phyloP scores from a whole-genome alignment of 768 basidiomycete species.

The Tubosaeta sp. region DNA sequence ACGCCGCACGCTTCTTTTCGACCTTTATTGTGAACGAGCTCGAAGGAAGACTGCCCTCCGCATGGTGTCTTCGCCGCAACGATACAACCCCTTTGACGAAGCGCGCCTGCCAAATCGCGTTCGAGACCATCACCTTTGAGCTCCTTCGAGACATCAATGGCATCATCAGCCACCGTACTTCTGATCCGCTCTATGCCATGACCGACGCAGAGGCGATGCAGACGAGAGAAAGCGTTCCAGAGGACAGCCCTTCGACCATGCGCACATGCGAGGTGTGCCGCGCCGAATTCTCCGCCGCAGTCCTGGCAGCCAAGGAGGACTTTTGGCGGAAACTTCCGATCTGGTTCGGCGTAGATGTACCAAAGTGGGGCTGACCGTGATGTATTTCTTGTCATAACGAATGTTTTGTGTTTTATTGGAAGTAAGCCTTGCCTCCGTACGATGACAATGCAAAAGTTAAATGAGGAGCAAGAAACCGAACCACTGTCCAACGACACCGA shows the following conservation, averaged over 20 bases:
- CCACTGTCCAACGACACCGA: not conserved
- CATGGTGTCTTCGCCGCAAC: constrained; percentile 46
- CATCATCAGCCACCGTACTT: constrained; percentile 57
- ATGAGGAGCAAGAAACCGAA: constrained; percentile 1
- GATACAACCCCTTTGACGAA: constrained; percentile 42
- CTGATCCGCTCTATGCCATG: constrained; percentile 69
- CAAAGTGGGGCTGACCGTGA: constrained; percentile 32
- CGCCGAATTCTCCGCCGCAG: constrained; percentile 55
- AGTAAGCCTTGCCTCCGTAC: too few relatives aligned
- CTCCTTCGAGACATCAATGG: constrained; percentile 72
- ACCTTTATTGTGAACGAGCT: constrained; percentile 73
- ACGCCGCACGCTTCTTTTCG: constrained; percentile 68
- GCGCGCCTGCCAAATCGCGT: constrained; percentile 64
- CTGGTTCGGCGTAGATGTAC: constrained; percentile 60
- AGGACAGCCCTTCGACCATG: constrained; percentile 40
- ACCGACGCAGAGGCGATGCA: constrained; percentile 66
- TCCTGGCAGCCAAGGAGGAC: constrained; percentile 56
- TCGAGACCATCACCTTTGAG: constrained; percentile 71
- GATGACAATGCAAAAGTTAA: not conserved
- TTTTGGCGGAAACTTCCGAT: constrained; percentile 60
- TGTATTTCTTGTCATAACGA: constrained; percentile 20
- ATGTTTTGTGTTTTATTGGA: too few relatives aligned
- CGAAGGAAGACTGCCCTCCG: constrained; percentile 56
- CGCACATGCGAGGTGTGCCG: constrained; percentile 65
- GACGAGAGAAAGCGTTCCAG: constrained; percentile 44